Base-by-base conservation (phyloP, 495 filamentous ascomycete species). In the Amniculicola lignicola region DNA sequence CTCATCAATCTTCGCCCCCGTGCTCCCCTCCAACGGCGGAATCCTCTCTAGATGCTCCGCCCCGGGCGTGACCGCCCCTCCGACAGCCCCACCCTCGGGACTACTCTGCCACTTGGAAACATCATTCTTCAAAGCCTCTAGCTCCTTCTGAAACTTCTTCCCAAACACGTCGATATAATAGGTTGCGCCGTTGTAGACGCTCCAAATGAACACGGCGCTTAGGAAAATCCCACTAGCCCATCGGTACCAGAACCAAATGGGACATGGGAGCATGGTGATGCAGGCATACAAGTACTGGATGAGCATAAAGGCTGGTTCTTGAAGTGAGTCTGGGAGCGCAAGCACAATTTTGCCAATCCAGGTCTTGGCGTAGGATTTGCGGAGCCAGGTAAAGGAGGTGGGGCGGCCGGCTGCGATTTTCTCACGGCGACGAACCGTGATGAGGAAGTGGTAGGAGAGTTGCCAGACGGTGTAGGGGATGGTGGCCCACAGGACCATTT, bases 111-210 rank as follows among this genome's bases (percentile, higher is more conserved):
- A 95, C 66, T 88, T 90, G 7, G 83, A 84, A 25, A 96, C 90
- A 69, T 98, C 93, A 51, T 79, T 81, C 74, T 86, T 90, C 71
- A 98, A 79, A 27, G 85, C 80, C 69, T 97, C 94, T 18, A 98
- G 76, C 71, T 98, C 94, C 67, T 90, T 94, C 75, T 97, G 88
- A 76, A 97, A 97, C 4, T 90, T 82, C 66, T 86, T 96, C 51
- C 93, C 93, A 61, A 96, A 98, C 12, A 96, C 85, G 61, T 98
- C 93, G 67, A 97, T 96, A 69, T 98, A 98, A 68, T 87, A 98
- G 12, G 90, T 95, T 21, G 90, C 88, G 23, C 93, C 93, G 60
- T 98, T 98, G 70, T 95, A 89, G 43, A 96, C 81, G 62, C 86
- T 90, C 90, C 92, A 95, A 27, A 81, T 71, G 63, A 96, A 97